Evolutionary conservation across 2,329 filamentous ascomycete species (phyloP).

Genomic region (Aspergillus novofumigatus): DNA sequence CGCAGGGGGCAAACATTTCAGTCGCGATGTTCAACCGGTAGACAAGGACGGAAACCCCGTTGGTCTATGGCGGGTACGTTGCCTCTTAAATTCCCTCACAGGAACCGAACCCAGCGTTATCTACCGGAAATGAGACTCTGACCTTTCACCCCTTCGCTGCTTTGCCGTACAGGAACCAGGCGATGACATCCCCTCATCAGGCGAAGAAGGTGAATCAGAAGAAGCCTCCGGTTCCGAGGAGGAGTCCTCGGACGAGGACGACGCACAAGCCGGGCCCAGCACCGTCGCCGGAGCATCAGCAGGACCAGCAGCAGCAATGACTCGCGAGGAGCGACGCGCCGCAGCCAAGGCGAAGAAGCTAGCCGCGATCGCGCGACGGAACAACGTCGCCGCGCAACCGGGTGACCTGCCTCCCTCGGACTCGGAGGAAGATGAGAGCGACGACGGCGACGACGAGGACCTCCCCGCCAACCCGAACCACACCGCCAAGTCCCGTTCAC

Average conservation of each 20-base stretch:
- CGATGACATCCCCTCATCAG: constrained; percentile 37
- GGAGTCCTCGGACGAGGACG: constrained; percentile 20
- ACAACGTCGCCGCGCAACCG: constrained; percentile 67
- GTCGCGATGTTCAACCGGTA: constrained; percentile 79
- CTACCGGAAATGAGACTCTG: no score
- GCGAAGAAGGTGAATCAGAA: constrained; percentile 49
- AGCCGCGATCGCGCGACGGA: constrained; percentile 75
- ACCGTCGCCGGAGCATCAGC: constrained; percentile 25
- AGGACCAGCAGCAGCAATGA: constrained; percentile 42
- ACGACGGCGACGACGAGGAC: constrained; percentile 34
- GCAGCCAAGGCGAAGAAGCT: constrained; percentile 88
- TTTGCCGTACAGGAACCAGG: constrained; percentile 28
- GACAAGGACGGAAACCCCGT: constrained; percentile 86
- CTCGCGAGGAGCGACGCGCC: constrained; percentile 81
- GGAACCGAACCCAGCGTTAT: no score
- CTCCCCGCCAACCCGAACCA: constrained; percentile 87
- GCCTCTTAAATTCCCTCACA: neutral
- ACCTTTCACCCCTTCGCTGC: no score
- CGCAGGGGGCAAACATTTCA: constrained; percentile 90
- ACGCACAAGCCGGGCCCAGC: constrained; percentile 42
- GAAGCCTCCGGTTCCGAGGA: constrained; percentile 46
- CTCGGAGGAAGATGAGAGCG: constrained; percentile 43
- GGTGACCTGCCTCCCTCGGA: constrained; percentile 80
- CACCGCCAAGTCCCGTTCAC: constrained; percentile 61
- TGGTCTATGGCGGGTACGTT: constrained; percentile 75